Conservation (phyloP, 331 rosid species). For the Quercus phellos region DNA sequence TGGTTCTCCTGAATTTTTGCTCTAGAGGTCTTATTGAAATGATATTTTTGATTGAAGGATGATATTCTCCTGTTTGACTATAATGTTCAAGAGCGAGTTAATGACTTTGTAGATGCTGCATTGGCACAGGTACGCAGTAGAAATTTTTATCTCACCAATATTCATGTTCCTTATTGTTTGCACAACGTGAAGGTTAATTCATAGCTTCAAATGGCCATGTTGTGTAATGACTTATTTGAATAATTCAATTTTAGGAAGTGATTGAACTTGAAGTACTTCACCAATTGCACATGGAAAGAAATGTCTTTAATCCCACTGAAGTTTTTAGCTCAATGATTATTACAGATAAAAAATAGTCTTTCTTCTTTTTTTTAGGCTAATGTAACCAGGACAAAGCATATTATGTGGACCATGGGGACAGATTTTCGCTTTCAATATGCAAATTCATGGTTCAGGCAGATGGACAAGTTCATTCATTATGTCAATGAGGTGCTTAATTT, state of each 20-base stretch:
- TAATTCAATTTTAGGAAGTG: background rate
- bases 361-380: slow-evolving; percentile 58
- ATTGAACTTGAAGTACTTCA: background rate
- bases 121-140: slow-evolving; percentile 66
- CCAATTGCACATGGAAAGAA: background rate
- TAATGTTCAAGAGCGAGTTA: slow-evolving; percentile 84
- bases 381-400: slow-evolving; percentile 79
- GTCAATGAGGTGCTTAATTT: slow-evolving; percentile 62
- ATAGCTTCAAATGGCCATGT: no score
- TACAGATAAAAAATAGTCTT: slow-evolving; percentile 7
- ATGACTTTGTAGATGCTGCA: slow-evolving; percentile 82
- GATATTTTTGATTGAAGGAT: slow-evolving; percentile 54
- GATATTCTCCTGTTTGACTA: slow-evolving; percentile 75
- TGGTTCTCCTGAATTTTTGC: background rate
- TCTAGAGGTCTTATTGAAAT: background rate
- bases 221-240: background rate
- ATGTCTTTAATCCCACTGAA: background rate
- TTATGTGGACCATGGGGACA: slow-evolving; percentile 98
- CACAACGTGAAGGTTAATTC: background rate
- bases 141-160: slow-evolving; percentile 1
- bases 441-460: slow-evolving; percentile 86
- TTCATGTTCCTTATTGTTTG: background rate
- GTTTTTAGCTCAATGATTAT: background rate
- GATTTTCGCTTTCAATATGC: slow-evolving; percentile 96
- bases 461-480: slow-evolving; percentile 97